Percentiles rank a stretch among this genome's conserved stretches.
phyloP scores from a whole-genome alignment of 768 basidiomycete genomes.

The Coprinopsis strossmayeri region DNA sequence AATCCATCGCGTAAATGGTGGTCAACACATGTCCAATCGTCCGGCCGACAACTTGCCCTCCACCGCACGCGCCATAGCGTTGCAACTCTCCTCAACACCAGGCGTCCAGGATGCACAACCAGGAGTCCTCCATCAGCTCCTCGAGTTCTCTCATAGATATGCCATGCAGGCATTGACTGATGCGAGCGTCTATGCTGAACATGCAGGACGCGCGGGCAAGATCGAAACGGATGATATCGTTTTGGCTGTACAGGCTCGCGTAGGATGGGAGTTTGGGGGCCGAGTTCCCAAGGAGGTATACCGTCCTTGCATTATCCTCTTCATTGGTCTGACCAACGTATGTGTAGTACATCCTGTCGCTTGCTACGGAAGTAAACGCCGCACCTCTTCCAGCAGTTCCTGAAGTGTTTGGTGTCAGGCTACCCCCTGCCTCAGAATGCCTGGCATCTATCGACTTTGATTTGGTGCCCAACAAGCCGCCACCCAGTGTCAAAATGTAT shows the following conservation, averaged over 20 bases:
- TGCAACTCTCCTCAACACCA: slow-evolving; percentile 77
- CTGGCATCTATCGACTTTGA: slow-evolving; percentile 82
- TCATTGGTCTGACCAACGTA: slow-evolving; percentile 4
- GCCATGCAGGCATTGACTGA: slow-evolving; percentile 79
- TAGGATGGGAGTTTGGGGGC: slow-evolving; percentile 90
- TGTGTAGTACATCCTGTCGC: slow-evolving; percentile 68
- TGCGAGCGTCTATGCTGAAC: slow-evolving; percentile 83
- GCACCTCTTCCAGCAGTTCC: slow-evolving; percentile 77
- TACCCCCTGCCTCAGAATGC: slow-evolving; percentile 66
- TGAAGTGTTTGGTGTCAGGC: slow-evolving; percentile 80
- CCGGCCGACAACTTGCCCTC: slow-evolving; percentile 67
- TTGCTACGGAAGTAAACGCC: slow-evolving; percentile 80
- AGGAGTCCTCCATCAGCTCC: slow-evolving; percentile 77
- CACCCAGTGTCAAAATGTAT: slow-evolving; percentile 67
- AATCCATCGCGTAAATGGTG: not conserved
- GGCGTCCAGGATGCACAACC: slow-evolving; percentile 84
- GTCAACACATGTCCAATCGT: slow-evolving; percentile 20
- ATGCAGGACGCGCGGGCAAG: slow-evolving; percentile 72
- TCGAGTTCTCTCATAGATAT: slow-evolving; percentile 83
- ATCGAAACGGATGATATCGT: slow-evolving; percentile 79
- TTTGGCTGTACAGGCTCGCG: slow-evolving; percentile 80
- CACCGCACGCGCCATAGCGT: slow-evolving; percentile 79
- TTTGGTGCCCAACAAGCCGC: slow-evolving; percentile 78
- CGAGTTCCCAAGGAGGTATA: slow-evolving; percentile 83
- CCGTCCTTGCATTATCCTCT: slow-evolving; percentile 9